Base-by-base conservation (phyloP, 768 basidiomycete species). In the Psilocybe cubensis region DNA sequence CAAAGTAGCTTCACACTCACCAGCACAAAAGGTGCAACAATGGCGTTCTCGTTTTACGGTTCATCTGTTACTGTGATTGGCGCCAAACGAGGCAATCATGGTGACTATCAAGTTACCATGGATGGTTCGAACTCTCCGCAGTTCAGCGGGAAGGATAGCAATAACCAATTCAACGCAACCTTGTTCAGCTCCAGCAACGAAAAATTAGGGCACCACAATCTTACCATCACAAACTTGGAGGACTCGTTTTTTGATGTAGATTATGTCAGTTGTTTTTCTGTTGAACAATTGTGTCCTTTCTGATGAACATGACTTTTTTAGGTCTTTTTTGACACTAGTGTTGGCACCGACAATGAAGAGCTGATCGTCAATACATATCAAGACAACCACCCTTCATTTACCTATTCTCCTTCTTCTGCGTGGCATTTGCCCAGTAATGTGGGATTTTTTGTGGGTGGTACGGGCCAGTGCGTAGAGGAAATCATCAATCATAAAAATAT, bases 61-160 rank as follows among this genome's bases (percentile, higher is more conserved):
- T 79, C 76, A 4, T 74, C 70, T 11, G 63, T 84, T n/a, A 72
- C 74, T 65, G 62, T 85, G 8, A 83, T 75, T 56, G 84, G 84
- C 7, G 76, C 81, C 2, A 79, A 78, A 51, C 73, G 81, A 29
- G 31, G 46, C 3, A 81, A 81, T 48, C 80, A 83, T 61, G 81
- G 83, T 0, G 62, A 52, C 11, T 85, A 77, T 57, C 66, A 67
- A 21, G 73, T 82, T 21, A 63, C 69, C 31, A 59, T 83, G 1
- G 81, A 85, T 64, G 52, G 66, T 20, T 59, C 38, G 17, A 51
- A 51, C 24, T 74, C 64, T 38, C 52, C 67, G 12, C 42, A 58
- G 18, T 48, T 58, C 18, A 71, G 71, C 54, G 80, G 79, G 9
- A 41, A 57, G 8, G 35, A 54, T 14, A 21, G 9, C 25, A 23